These are phyloP conservation scores for Solanum bukasovii DNA, from an alignment of 257 asterid genomes.

Conservation along the genomic window DNA sequence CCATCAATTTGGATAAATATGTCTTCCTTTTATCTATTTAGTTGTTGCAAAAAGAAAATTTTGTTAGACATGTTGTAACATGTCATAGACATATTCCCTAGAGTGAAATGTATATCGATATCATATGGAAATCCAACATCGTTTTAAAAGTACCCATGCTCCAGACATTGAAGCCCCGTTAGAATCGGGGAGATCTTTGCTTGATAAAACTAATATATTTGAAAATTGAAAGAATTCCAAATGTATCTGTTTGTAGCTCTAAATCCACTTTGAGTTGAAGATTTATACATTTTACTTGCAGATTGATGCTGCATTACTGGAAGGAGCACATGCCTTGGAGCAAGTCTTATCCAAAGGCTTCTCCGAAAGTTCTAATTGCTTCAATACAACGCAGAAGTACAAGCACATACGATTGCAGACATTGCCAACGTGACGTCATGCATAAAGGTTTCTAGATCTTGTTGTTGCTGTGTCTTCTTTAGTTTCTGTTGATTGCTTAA, in stretches of 20 bases:
- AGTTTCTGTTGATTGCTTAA: background rate
- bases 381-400: conserved; percentile 75
- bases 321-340: conserved; percentile 61
- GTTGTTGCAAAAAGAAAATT: too few relatives aligned
- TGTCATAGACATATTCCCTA: background rate
- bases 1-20: too few relatives aligned
- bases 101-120: too few relatives aligned
- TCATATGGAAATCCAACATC: background rate
- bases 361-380: conserved; percentile 58
- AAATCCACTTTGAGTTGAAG: background rate
- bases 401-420: conserved; percentile 73
- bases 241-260: background rate
- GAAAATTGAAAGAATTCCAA: background rate
- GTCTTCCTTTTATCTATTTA: too few relatives aligned
- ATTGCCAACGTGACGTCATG: conserved; percentile 39
- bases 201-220: background rate
- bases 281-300: conserved; percentile 7
- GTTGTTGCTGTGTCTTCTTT: background rate
- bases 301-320: conserved; percentile 75
- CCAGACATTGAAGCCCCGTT: background rate
- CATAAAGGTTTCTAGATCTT: background rate
- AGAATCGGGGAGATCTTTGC: background rate
- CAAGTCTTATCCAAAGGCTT: conserved; percentile 61
- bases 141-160: background rate
- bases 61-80: background rate